These are phyloP conservation scores for Antrodiella citrinella DNA, from an alignment of 768 basidiomycete genomes.

Conservation along the genomic window DNA sequence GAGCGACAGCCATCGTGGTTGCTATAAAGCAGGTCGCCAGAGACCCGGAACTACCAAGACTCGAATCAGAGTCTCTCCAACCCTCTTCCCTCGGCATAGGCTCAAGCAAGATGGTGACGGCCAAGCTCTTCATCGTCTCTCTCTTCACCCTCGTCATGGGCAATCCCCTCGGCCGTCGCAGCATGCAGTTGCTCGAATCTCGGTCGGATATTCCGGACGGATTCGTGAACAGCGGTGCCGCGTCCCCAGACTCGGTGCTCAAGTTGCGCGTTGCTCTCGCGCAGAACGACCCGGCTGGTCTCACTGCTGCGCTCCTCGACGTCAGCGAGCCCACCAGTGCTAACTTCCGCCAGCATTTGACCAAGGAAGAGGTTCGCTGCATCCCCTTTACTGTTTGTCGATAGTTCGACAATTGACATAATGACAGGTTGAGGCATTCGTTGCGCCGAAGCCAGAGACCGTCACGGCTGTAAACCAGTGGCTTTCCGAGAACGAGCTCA, in stretches of 20 bases:
- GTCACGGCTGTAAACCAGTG: constrained; percentile 20
- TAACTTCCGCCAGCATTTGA: constrained; percentile 30
- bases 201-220: constrained; percentile 19
- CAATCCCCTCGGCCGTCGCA: constrained; percentile 14
- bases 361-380: constrained; percentile 27
- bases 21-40: neutral
- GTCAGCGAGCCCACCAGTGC: constrained; percentile 30
- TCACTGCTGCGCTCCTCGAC: constrained; percentile 27
- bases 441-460: constrained; percentile 20
- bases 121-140: constrained; percentile 10
- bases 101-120: constrained; percentile 13
- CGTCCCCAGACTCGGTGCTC: constrained; percentile 23
- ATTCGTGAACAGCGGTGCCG: constrained; percentile 23
- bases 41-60: neutral
- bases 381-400: neutral
- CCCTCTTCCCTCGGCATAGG: constrained; percentile 5
- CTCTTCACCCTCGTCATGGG: constrained; percentile 11
- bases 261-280: constrained; percentile 30
- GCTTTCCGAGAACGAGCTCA: constrained; percentile 21
- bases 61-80: constrained; percentile 3
- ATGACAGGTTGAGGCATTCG: constrained; percentile 20
- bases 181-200: constrained; percentile 24
- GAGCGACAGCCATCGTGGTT: neutral
- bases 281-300: constrained; percentile 27
- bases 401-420: neutral